Percentiles rank a stretch among this genome's conserved stretches.
Evolutionary conservation across 2,329 filamentous ascomycete species (phyloP).

Genomic region (Botrytis hyacinthi): DNA sequence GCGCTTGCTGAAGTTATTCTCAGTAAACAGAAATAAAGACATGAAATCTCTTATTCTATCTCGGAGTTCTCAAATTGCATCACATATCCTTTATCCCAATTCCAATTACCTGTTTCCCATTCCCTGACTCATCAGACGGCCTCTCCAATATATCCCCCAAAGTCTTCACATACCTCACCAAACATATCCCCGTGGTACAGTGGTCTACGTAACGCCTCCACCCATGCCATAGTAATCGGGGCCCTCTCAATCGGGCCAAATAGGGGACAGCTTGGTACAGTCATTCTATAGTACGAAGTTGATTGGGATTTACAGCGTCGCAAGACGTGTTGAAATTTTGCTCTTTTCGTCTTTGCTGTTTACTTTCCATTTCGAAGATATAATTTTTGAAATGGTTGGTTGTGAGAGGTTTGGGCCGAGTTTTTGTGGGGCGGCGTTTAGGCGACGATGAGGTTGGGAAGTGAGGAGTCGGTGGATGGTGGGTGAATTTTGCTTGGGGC

Average conservation of each 20-base stretch:
- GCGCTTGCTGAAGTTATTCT: not conserved
- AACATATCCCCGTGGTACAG: slow-evolving; percentile 6
- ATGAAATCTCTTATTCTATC: not conserved
- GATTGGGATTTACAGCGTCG: not conserved
- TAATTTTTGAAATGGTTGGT: not conserved
- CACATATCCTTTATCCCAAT: not conserved
- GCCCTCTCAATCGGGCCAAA: slow-evolving; percentile 2
- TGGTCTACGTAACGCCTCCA: not conserved
- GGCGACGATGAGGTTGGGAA: not conserved
- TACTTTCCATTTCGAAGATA: not conserved
- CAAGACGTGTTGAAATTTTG: not conserved
- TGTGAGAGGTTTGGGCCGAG: not conserved
- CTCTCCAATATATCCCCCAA: not conserved
- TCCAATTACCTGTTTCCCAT: not conserved
- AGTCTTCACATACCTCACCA: not conserved
- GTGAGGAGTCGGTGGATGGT: not conserved
- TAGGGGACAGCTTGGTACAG: not conserved
- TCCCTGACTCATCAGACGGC: not conserved
- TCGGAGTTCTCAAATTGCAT: not conserved
- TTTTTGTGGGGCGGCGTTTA: not conserved
- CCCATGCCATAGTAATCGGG: not conserved
- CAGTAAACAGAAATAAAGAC: not conserved
- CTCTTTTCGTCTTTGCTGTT: fast-evolving
- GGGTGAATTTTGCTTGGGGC: not conserved
- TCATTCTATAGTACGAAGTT: slow-evolving; percentile 1